Base-by-base conservation (phyloP, 148 eudicot species). In the Vaccinium macrocarpon region DNA sequence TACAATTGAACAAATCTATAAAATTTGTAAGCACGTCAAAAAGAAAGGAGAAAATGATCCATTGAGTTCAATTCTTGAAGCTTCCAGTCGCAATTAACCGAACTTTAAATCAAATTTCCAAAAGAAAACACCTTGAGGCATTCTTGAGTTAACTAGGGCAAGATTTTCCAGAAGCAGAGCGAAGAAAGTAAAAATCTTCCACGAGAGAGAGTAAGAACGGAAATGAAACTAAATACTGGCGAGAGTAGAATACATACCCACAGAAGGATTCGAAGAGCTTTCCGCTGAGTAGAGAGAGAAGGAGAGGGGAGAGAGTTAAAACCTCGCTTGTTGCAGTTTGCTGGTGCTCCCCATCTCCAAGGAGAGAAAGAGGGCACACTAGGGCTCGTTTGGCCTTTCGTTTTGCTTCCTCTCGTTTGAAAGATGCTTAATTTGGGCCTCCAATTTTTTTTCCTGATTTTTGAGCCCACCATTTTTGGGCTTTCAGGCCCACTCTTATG, bases 301-400 rank as follows among this genome's bases (percentile, higher is more conserved):
- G 56, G 73, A 81, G 64, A 46, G n/a, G 52, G 19, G 48, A 79
- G 73, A 81, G 49, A 62, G 35, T 35, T 57, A 29, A 8, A 51
- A 68, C 23, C 50, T 35, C 72, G 85, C 35, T 61, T 61, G 19
- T 23, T 79, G 79, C 29, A 82, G 29, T 48, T 66, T 6, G 80
- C 16, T 66, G 78, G n/a, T 76, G 82, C 61, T 84, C 77, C 81
- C 80, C 89, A 83, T 85, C 52, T 75, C 61, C 49, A 27, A 62
- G 81, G 35, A 82, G 84, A 82, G 81, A 59, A 84, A 61, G 76
- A 64, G 25, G 83, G 56, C 23, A 16, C 83, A 27, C 38, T 89
- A 87, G 91, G 91, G 91, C 84, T 86, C 82, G 15, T 50, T 81
- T 83, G 51, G 79, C 84, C 15, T 50, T 50, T 21, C 46, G 52